Evolutionary conservation across 2,329 filamentous ascomycete species (phyloP), one percentile per base, ranked within the genome.

Genomic region (Plenodomus biglobosus): DNA sequence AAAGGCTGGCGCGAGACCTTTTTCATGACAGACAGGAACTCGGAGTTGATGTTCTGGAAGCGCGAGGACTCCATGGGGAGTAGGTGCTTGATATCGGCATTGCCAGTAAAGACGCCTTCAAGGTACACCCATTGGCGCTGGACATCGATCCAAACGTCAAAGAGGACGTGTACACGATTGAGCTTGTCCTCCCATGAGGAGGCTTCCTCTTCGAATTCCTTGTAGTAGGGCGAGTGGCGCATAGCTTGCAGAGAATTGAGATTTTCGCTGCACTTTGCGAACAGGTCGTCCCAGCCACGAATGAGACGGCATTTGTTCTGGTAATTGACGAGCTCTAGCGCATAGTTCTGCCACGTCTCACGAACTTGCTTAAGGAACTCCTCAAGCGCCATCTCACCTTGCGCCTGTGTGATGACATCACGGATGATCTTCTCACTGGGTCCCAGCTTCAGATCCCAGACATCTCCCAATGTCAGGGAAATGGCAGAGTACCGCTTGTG

Each of bases 91-190:
- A 99, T 99, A 67, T 99, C 94, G 34, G 90, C 92, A 68, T 99
- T 99, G 50, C 94, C 94, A 1, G 92, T 96, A 70, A 99, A 99
- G 27, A 99, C 94, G 58, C 94, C 94, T 75, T 99, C 95, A 4
- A 99, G 83, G 71, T 99, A 99, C 7, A 99, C 94, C 94, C 94
- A 99, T 75, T 99, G 94, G 53, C 95, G 87, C 73, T 99, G 94
- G n/a, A 99, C 95, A 74, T 99, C 95, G 62, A 99, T 99, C 95
- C 95, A 99, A 15, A 99, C 92, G 71, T 99, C 94, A 66, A 99
- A 99, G 8, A 99, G 81, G 15, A 99, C 90, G 69, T 99, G 94
- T 2, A 99, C 91, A 38, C 94, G 85, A 71, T 97, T 99, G 20
- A 99, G 81, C 71, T 95, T 96, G 74, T 99, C 95, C 74, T 99